Conservation (phyloP, 2,329 filamentous ascomycete genomes). For the Penicillium crustosum region DNA sequence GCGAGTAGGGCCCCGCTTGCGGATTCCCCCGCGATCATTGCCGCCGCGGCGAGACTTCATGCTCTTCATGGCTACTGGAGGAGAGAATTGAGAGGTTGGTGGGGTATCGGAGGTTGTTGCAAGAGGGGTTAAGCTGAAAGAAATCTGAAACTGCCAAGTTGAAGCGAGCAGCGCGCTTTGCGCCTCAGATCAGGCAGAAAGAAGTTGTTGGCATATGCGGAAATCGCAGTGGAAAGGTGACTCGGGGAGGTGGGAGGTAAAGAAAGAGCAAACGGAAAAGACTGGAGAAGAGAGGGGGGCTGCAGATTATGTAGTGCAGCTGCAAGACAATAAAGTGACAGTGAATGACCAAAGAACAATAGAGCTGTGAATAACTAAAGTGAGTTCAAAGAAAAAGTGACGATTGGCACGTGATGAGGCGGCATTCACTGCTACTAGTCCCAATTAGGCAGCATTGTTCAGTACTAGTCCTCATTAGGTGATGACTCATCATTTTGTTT, state of each 20-base stretch:
- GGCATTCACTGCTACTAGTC: slow-evolving; percentile 2
- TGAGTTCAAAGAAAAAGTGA: slow-evolving; percentile 33
- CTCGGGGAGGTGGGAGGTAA: not conserved
- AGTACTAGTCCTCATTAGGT: not conserved
- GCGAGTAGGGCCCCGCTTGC: slow-evolving; percentile 49
- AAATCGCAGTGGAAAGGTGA: not conserved
- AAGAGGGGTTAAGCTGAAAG: not conserved
- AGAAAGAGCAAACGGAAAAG: not conserved
- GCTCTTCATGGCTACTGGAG: slow-evolving; percentile 30
- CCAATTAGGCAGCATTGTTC: not conserved
- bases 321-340: slow-evolving; percentile 7
- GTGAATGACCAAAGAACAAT: slow-evolving; percentile 14
- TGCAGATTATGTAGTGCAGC: slow-evolving; percentile 16
- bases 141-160: slow-evolving; percentile 2
- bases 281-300: not conserved
- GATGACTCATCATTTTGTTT: slow-evolving; percentile 16
- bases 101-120: slow-evolving; percentile 1
- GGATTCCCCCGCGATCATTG: slow-evolving; percentile 51
- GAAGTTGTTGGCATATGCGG: slow-evolving; percentile 25
- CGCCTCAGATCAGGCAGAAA: slow-evolving; percentile 26
- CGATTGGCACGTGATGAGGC: slow-evolving; percentile 26
- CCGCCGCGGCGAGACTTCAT: slow-evolving; percentile 33
- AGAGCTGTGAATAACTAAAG: slow-evolving; percentile 5
- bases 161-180: slow-evolving; percentile 25
- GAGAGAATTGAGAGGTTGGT: not conserved